Evolutionary conservation across 2,329 filamentous ascomycete genomes (phyloP).

Genomic region (Didymella lethalis): DNA sequence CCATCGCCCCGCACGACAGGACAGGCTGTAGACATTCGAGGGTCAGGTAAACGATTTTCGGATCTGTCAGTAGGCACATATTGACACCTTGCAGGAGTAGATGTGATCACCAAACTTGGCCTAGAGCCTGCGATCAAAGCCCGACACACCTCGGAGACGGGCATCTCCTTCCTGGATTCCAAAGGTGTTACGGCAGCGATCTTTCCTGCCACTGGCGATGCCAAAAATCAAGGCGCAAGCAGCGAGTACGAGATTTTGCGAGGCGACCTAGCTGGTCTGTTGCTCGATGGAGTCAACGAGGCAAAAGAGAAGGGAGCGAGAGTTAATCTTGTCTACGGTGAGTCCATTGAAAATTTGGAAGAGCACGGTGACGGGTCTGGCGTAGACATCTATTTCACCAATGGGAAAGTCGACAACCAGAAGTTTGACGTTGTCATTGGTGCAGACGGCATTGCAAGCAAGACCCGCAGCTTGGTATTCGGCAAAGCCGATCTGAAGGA

Average conservation of each 20-base stretch:
- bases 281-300: constrained; percentile 35
- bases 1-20: constrained; percentile 51
- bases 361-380: constrained; percentile 28
- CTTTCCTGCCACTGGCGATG: constrained; percentile 36
- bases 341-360: constrained; percentile 30
- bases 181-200: constrained; percentile 29
- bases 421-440: constrained; percentile 42
- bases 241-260: constrained; percentile 47
- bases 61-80: neutral
- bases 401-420: constrained; percentile 27
- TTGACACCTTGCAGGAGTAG: constrained; percentile 33
- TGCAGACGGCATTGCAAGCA: constrained; percentile 41
- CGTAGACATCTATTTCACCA: constrained; percentile 37
- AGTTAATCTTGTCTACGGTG: constrained; percentile 33
- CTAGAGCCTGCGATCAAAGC: constrained; percentile 49
- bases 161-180: constrained; percentile 49
- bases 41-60: constrained; percentile 30
- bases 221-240: constrained; percentile 28
- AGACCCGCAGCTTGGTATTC: constrained; percentile 37
- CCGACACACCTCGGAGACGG: constrained; percentile 51
- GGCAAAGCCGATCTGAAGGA: constrained; percentile 30
- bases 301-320: constrained; percentile 26
- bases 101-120: constrained; percentile 53
- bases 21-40: constrained; percentile 57
- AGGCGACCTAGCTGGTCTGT: constrained; percentile 46